Evolutionary conservation across 2,329 filamentous ascomycete species (phyloP).

Genomic region (Talaromyces sp.): DNA sequence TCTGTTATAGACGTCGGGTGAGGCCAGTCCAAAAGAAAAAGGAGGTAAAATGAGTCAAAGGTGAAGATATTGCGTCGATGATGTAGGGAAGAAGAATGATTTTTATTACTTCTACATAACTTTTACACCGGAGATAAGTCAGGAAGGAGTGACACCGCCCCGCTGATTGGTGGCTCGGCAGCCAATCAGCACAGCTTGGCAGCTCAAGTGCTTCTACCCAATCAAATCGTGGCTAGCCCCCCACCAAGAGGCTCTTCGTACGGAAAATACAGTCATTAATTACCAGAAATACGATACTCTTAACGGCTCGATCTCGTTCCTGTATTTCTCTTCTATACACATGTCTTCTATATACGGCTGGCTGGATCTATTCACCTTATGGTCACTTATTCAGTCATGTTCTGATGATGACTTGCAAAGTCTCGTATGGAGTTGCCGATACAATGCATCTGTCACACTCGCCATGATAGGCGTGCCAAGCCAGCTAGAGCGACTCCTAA

Average conservation of each 20-base stretch:
- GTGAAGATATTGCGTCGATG: neutral
- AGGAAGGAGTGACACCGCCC: neutral
- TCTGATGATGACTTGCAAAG: too few species aligned
- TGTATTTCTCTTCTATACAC: neutral
- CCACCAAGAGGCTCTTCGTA: neutral
- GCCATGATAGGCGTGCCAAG: neutral
- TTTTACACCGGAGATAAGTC: neutral
- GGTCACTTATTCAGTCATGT: too few species aligned
- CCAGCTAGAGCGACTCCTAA: neutral
- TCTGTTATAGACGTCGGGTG: neutral
- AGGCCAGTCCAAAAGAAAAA: neutral
- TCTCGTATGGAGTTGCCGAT: too few species aligned
- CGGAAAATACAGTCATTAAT: neutral
- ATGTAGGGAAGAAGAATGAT: neutral
- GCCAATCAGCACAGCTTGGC: neutral
- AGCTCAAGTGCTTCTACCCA: neutral
- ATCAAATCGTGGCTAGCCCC: neutral
- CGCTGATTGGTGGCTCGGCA: neutral
- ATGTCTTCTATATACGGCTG: too few species aligned
- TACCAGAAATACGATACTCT: neutral
- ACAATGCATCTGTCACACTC: neutral
- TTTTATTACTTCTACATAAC: neutral
- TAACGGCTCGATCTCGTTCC: neutral
- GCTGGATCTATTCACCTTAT: neutral
- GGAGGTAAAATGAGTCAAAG: neutral